A percentile compares a stretch with the other conserved stretches of the same genome.
phyloP scores from a whole-genome alignment of 1,139 yeast species.

The Maudiozyma humilis region DNA sequence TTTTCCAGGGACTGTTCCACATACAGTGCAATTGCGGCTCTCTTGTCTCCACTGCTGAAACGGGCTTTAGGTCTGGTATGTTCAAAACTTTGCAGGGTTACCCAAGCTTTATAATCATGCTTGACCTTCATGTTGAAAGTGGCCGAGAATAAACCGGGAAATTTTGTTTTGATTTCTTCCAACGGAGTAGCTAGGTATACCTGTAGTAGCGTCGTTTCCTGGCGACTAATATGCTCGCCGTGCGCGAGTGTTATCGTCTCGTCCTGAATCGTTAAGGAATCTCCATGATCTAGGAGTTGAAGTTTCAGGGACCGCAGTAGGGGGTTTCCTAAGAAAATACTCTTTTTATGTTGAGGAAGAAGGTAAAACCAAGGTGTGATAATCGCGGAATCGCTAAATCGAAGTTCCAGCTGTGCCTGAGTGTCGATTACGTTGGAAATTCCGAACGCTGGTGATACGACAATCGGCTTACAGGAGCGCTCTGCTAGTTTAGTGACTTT shows the following conservation, averaged over 20 bases:
- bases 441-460: background rate
- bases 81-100: background rate
- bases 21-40: background rate
- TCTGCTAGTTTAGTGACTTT: background rate
- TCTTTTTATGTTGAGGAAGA: no score
- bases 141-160: background rate
- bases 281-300: no score
- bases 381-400: background rate
- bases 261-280: no score
- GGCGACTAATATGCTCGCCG: no score
- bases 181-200: background rate
- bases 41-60: background rate
- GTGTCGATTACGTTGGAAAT: background rate
- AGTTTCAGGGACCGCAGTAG: no score
- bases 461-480: background rate
- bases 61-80: background rate
- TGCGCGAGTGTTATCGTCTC: no score
- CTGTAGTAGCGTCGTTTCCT: no score
- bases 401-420: background rate
- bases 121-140: background rate
- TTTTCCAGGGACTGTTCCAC: background rate
- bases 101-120: background rate
- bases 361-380: background rate
- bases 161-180: background rate
- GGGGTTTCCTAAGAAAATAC: no score